Conservation (phyloP, 495 filamentous ascomycete species). For the Bacidia rubella region DNA sequence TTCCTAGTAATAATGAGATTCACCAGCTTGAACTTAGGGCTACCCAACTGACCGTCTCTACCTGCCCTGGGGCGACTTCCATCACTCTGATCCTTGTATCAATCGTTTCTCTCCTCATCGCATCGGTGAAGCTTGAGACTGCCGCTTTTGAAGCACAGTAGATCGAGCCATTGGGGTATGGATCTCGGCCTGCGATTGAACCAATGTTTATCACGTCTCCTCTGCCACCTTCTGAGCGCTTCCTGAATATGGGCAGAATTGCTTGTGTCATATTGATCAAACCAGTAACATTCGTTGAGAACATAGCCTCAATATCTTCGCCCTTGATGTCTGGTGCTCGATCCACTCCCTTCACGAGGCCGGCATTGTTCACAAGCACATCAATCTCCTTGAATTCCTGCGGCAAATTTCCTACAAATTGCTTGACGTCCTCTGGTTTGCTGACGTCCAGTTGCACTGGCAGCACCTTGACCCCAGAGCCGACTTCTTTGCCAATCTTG, state of each 20-base stretch:
- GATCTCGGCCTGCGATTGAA: constrained; percentile 82
- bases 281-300: constrained; percentile 83
- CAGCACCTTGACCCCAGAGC: constrained; percentile 66
- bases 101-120: constrained; percentile 78
- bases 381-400: constrained; percentile 78
- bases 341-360: constrained; percentile 76
- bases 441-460: constrained; percentile 81
- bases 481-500: constrained; percentile 67
- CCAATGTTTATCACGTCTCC: constrained; percentile 98
- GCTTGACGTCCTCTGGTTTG: constrained; percentile 58
- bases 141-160: constrained; percentile 97
- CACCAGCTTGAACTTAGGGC: no score
- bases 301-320: constrained; percentile 79
- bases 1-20: constrained; percentile 47
- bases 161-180: constrained; percentile 81
- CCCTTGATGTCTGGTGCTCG: constrained; percentile 71
- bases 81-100: constrained; percentile 76
- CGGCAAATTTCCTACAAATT: constrained; percentile 61
- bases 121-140: constrained; percentile 77
- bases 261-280: constrained; percentile 97
- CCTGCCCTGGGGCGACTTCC: constrained; percentile 90
- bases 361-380: constrained; percentile 92
- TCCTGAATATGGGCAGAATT: constrained; percentile 71
- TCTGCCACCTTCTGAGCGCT: constrained; percentile 58
- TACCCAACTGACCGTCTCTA: constrained; percentile 59